Percentiles rank a stretch among this genome's conserved stretches.
Evolutionary conservation across 2,329 filamentous ascomycete genomes (phyloP).

Genomic region (Akanthomyces dipterigenus): DNA sequence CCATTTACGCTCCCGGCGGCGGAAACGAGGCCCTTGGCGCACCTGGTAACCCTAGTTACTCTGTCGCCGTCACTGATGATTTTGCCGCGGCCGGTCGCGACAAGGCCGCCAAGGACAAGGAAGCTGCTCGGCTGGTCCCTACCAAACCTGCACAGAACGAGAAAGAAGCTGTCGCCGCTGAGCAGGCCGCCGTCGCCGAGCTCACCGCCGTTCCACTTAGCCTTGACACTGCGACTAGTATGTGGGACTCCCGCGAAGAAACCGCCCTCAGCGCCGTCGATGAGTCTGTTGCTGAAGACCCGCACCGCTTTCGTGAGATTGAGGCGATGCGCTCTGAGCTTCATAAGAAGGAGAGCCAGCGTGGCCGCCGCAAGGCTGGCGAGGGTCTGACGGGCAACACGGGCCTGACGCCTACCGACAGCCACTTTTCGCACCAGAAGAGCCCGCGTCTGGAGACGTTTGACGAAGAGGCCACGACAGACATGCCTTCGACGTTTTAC

Average conservation of each 20-base stretch:
- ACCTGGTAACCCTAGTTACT: slow-evolving; percentile 72
- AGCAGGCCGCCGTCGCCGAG: slow-evolving; percentile 38
- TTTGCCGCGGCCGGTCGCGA: slow-evolving; percentile 59
- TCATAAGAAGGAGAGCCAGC: slow-evolving; percentile 37
- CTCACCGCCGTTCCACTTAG: slow-evolving; percentile 35
- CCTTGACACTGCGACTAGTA: slow-evolving; percentile 13
- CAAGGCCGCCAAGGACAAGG: slow-evolving; percentile 47
- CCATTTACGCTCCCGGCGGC: slow-evolving; percentile 75
- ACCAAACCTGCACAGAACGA: slow-evolving; percentile 22
- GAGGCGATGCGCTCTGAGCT: slow-evolving; percentile 31
- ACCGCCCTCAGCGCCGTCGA: slow-evolving; percentile 21
- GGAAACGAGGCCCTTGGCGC: slow-evolving; percentile 55
- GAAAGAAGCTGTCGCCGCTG: slow-evolving; percentile 25
- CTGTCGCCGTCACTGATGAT: slow-evolving; percentile 65
- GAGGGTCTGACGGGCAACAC: slow-evolving; percentile 33
- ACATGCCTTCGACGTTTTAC: slow-evolving; percentile 19
- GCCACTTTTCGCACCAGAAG: slow-evolving; percentile 20
- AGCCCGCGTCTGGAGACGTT: slow-evolving; percentile 29
- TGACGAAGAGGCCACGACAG: slow-evolving; percentile 38
- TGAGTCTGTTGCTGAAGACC: slow-evolving; percentile 18
- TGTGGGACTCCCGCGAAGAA: slow-evolving; percentile 22
- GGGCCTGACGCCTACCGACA: slow-evolving; percentile 22
- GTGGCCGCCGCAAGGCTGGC: slow-evolving; percentile 43
- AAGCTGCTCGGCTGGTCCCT: slow-evolving; percentile 60
- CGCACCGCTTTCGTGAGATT: slow-evolving; percentile 31